These are phyloP conservation scores for Polygonum maritimum DNA, from an alignment of 148 eudicot species.

Conservation along the genomic window DNA sequence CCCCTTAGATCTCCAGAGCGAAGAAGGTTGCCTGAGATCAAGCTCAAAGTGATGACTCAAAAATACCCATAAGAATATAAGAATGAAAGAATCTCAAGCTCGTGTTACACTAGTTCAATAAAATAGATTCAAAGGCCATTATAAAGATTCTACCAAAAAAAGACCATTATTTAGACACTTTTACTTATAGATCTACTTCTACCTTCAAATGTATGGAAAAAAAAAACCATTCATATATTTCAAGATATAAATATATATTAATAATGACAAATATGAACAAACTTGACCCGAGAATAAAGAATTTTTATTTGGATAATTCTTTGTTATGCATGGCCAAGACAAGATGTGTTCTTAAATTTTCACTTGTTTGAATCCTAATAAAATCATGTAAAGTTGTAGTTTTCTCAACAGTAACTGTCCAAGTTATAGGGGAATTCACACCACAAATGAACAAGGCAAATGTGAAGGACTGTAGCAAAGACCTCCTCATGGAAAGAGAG, in stretches of 20 bases:
- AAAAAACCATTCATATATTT: too few relatives aligned
- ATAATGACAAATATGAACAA: too few relatives aligned
- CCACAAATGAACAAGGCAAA: background rate
- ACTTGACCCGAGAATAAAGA: background rate
- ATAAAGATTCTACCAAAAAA: background rate
- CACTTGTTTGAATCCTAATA: background rate
- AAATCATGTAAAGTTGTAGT: background rate
- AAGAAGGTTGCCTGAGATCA: conserved; percentile 13
- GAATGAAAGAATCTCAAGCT: background rate
- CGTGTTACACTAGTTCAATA: background rate
- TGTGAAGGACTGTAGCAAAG: background rate
- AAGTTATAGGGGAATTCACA: background rate
- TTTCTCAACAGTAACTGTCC: background rate
- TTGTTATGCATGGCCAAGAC: background rate
- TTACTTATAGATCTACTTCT: too few relatives aligned
- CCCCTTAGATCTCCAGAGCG: conserved; percentile 17
- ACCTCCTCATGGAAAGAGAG: background rate
- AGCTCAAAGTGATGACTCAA: background rate
- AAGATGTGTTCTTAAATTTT: background rate
- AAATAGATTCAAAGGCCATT: background rate
- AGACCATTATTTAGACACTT: too few relatives aligned
- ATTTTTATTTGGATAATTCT: background rate
- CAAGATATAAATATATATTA: too few relatives aligned
- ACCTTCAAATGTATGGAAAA: too few relatives aligned
- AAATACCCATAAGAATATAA: background rate